phyloP scores from a whole-genome alignment of 225 moss, liverwort and hornwort genomes.

The Marchantia polymorpha region DNA sequence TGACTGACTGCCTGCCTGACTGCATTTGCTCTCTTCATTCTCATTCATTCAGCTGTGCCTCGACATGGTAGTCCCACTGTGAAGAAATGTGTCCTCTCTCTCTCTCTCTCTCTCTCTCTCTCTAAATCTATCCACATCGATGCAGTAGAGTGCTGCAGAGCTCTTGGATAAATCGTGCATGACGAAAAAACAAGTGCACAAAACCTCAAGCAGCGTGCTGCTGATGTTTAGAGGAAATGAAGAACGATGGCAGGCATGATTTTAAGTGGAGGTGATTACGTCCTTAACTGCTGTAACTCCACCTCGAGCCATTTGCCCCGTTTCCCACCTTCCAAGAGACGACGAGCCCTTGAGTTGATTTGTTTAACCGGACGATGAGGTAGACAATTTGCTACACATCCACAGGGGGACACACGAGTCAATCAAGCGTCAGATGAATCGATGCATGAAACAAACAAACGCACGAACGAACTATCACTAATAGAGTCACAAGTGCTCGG shows the following conservation, averaged over 20 bases:
- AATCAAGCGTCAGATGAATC: too few species aligned
- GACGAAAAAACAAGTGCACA: background rate
- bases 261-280: constrained; percentile 12
- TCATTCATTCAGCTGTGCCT: too few species aligned
- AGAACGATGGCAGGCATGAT: background rate
- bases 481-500: too few species aligned
- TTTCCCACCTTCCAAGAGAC: constrained; percentile 19
- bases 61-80: too few species aligned
- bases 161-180: too few species aligned
- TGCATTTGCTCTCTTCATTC: background rate
- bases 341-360: constrained; percentile 30
- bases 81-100: too few species aligned
- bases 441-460: too few species aligned
- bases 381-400: constrained; percentile 34
- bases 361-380: constrained; percentile 38
- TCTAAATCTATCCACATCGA: too few species aligned
- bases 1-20: too few species aligned
- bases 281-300: constrained; percentile 19
- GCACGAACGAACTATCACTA: too few species aligned
- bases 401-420: background rate
- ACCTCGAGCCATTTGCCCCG: constrained; percentile 38
- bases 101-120: too few species aligned
- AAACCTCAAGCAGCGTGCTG: background rate
- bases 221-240: background rate
- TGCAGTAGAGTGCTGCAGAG: too few species aligned